Evolutionary conservation across 179 eudicot genomes (phyloP), one percentile per base, ranked within the genome.

Genomic region (Corrigiola litoralis): DNA sequence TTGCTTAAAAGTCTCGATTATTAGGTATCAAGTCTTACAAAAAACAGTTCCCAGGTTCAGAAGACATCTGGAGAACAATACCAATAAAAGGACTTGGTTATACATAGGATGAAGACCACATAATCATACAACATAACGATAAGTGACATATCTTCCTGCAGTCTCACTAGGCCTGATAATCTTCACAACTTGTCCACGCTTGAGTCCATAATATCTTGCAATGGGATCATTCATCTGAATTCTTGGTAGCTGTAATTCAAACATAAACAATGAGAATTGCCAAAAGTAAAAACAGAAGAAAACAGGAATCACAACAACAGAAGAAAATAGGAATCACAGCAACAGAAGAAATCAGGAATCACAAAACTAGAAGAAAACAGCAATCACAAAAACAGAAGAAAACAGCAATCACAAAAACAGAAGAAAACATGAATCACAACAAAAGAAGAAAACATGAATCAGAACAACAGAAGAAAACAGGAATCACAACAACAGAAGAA

Each of bases 91-190:
- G 27, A 8, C 10, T 4, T 50, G 1, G 17, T n/a, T 6, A 56
- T 56, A 46, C 20, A 27, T 25, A 23, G 11, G 4, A 13, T 8
- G 7, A 47, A 16, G 28, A 10, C 10, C 32, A 24, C 8, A 32
- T 9, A 28, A 34, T 75, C 76, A 82, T 40, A 80, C 88, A 57
- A 89, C 96, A 64, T 77, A 84, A 44, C 88, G 75, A 59, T 84
- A 89, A 0, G 94, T 87, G 56, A 89, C 79, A 33, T 89, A 87
- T 60, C 90, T 79, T 16, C 92, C 90, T 0, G 92, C 96, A 71
- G 96, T 89, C 73, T 87, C 96, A 85, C 96, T 87, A 7, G 90
- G 88, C 1, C 94, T 85, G 38, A 81, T 84, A 48, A 89, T 89
- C 71, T 81, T 89, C 70, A 87, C 89, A 17, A 86, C 92, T 65